Conservation (phyloP, 2,329 filamentous ascomycete species). For the Ophiostoma quercus region DNA sequence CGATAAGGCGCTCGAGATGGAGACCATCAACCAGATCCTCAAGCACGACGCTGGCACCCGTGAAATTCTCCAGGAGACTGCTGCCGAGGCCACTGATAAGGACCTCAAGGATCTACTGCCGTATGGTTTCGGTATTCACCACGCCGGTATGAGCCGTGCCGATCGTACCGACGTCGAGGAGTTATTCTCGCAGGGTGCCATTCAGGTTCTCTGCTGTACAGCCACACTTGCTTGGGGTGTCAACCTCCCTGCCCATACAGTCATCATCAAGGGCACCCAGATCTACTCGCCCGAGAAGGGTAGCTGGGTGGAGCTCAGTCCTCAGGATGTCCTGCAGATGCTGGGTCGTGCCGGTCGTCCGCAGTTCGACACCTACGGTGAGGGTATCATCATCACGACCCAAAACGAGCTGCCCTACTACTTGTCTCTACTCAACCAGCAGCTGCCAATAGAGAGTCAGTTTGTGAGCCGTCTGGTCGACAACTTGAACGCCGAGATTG, state of each 20-base stretch:
- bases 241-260: constrained; percentile 93
- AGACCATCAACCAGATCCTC: constrained; percentile 93
- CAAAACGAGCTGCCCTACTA: constrained; percentile 96
- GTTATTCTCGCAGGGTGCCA: constrained; percentile 81
- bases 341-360: constrained; percentile 92
- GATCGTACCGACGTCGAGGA: constrained; percentile 95
- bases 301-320: constrained; percentile 95
- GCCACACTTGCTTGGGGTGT: constrained; percentile 99
- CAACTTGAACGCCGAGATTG: constrained; percentile 93
- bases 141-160: constrained; percentile 93
- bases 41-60: constrained; percentile 87
- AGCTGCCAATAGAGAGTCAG: constrained; percentile 95
- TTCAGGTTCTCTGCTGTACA: constrained; percentile 94
- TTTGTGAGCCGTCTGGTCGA: constrained; percentile 89
- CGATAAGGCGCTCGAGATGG: constrained; percentile 94
- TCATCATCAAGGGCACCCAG: constrained; percentile 98
- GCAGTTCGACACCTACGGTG: constrained; percentile 95
- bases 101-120: constrained; percentile 92
- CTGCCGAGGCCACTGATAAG: constrained; percentile 73
- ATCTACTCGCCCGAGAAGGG: constrained; percentile 98
- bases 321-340: constrained; percentile 98
- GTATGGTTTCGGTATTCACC: constrained; percentile 96
- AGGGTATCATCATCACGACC: constrained; percentile 97
- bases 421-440: constrained; percentile 90
- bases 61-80: constrained; percentile 80